Evolutionary conservation across 176 grass and related monocot species (phyloP).

Genomic region (Olyra latifolia): DNA sequence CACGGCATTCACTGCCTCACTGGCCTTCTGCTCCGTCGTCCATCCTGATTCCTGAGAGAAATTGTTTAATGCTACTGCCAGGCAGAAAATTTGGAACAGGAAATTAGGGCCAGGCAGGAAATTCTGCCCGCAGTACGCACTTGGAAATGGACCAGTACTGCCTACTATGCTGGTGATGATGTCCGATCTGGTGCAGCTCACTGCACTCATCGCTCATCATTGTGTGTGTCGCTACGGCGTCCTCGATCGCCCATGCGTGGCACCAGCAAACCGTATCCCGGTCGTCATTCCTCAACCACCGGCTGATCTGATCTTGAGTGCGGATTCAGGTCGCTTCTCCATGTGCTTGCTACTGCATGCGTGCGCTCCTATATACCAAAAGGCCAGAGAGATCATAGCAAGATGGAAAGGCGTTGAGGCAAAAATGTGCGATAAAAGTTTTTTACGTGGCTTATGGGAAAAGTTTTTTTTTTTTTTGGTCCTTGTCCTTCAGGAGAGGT

Average conservation of each 20-base stretch:
- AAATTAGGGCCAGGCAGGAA: not conserved
- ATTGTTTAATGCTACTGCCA: too few species aligned
- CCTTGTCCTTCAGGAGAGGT: too few species aligned
- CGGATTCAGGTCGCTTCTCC: not conserved
- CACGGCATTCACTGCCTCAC: too few species aligned
- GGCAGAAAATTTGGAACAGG: too few species aligned
- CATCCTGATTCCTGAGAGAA: too few species aligned
- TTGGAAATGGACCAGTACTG: not conserved
- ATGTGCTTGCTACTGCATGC: not conserved
- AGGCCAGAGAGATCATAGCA: not conserved
- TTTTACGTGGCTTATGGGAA: too few species aligned
- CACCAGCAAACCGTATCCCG: not conserved
- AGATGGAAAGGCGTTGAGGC: too few species aligned
- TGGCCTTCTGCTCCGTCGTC: too few species aligned
- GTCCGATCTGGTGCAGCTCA: not conserved
- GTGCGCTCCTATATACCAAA: not conserved
- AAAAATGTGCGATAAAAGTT: too few species aligned
- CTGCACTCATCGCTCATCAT: not conserved
- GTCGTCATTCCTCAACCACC: slow-evolving; percentile 1
- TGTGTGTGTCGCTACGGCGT: not conserved
- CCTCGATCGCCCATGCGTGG: too few species aligned
- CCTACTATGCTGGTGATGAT: not conserved
- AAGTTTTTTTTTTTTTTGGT: too few species aligned
- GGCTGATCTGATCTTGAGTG: not conserved
- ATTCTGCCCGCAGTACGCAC: not conserved